Base-by-base conservation (phyloP, 768 basidiomycete genomes). In the Gymnopilus dilepis region DNA sequence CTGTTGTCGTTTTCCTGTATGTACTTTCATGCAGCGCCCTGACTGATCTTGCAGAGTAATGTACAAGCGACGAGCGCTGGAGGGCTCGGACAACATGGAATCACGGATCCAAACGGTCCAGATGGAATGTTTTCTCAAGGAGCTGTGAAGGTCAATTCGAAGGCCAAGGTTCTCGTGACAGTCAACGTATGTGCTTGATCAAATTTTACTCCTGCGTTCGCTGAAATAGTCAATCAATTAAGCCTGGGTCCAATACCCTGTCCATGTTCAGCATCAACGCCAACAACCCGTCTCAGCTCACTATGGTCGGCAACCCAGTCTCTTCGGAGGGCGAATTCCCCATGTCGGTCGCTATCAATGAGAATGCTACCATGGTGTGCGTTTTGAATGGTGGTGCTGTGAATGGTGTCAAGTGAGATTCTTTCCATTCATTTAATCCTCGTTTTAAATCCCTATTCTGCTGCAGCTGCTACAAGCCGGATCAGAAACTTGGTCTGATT, bases 321-420 rank as follows among this genome's bases (percentile, higher is more conserved):
- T 72, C 76, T 17, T 77, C 73, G 13, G 80, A 77, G 4, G 83
- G 84, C 15, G 80, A 85, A 56, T 84, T 84, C 75, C 83, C 83
- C 15, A 72, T 85, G 59, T 80, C 82, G 0, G 64, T 80, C 8
- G 74, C 78, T 9, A 70, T 79, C 56, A 78, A 77, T 59, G 43
- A 43, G 15, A 67, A 70, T 40, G 73, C 65, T 11, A 62, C 59
- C 2, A 63, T 67, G 54, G 71, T 78, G 26, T 81, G 80, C 61
- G 73, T 74, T 2, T 72, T 82, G 31, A 83, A 82, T 67, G 78
- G 81, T 28, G 82, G 82, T 13, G 69, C 69, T 13, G 64, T 77
- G 33, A 82, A 82, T 63, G 78, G 80, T 40, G 79, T 83, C 48
- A 62, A 62, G 61, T 62, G 19, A 45, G 61, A 38, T 4, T 7